Conservation (phyloP, 2,329 filamentous ascomycete genomes). For the Fusarium sp. region DNA sequence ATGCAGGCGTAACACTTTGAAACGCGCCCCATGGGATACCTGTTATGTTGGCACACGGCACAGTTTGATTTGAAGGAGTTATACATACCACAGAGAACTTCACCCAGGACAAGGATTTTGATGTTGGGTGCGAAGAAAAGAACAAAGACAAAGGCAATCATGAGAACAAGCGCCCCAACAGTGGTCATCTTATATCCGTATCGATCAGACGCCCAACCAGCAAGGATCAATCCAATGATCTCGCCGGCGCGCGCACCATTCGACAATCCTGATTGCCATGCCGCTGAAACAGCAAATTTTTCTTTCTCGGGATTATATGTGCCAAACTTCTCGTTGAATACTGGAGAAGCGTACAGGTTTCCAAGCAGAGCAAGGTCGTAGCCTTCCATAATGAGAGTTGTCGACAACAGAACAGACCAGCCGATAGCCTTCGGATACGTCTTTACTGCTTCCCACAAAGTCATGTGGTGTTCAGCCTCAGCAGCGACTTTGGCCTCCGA, state of each 20-base stretch:
- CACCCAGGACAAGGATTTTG: constrained; percentile 60
- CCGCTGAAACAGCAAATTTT: constrained; percentile 62
- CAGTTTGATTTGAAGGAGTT: not conserved
- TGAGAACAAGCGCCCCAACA: constrained; percentile 58
- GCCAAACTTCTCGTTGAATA: constrained; percentile 62
- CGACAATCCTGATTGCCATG: constrained; percentile 68
- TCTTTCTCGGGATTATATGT: constrained; percentile 49
- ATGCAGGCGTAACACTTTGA: constrained; percentile 64
- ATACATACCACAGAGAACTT: constrained; percentile 57
- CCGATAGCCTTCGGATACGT: constrained; percentile 61
- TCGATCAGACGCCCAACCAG: constrained; percentile 64
- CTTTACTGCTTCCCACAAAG: constrained; percentile 55
- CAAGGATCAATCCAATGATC: constrained; percentile 66
- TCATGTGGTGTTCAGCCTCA: constrained; percentile 57
- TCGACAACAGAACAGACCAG: constrained; percentile 61
- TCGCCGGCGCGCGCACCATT: constrained; percentile 67
- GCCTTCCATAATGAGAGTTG: constrained; percentile 63
- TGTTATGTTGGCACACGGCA: constrained; percentile 35
- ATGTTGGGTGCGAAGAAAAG: constrained; percentile 65
- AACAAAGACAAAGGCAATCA: constrained; percentile 65
- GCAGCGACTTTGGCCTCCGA: constrained; percentile 58
- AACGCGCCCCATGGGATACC: constrained; percentile 67
- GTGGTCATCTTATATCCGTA: constrained; percentile 65
- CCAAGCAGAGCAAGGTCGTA: constrained; percentile 64
- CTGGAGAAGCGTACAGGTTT: constrained; percentile 62